phyloP scores from a whole-genome alignment of 192 early-diverging fungal species.

The Allomyces macrogynus region DNA sequence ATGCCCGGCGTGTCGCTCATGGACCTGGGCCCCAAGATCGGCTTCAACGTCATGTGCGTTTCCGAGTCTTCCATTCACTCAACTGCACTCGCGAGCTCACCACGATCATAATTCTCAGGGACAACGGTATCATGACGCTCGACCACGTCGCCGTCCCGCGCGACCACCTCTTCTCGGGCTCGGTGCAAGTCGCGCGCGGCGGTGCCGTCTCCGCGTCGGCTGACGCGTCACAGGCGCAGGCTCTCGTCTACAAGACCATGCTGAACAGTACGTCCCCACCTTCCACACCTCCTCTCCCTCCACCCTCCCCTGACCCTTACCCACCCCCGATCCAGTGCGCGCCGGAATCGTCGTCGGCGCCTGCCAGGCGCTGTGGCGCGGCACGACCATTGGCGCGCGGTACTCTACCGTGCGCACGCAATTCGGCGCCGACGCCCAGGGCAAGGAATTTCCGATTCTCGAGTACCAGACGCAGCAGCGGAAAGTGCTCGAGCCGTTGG shows the following conservation, averaged over 20 bases:
- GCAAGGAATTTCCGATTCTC: slow-evolving; percentile 40
- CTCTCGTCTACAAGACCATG: slow-evolving; percentile 74
- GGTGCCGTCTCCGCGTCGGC: slow-evolving; percentile 55
- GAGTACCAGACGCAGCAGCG: slow-evolving; percentile 65
- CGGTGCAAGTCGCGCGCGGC: slow-evolving; percentile 41
- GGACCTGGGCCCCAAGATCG: slow-evolving; percentile 52
- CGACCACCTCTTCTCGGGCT: slow-evolving; percentile 51
- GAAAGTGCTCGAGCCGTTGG: slow-evolving; percentile 44
- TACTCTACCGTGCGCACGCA: slow-evolving; percentile 54
- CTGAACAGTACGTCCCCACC: slow-evolving; percentile 18
- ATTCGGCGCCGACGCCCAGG: slow-evolving; percentile 19
- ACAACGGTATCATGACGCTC: slow-evolving; percentile 72
- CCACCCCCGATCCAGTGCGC: slow-evolving; percentile 21
- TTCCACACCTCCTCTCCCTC: too few relatives aligned
- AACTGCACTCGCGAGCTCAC: too few relatives aligned
- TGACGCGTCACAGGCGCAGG: slow-evolving; percentile 19
- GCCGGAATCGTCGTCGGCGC: slow-evolving; percentile 47
- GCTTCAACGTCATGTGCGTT: slow-evolving; percentile 11
- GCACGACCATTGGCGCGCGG: slow-evolving; percentile 47
- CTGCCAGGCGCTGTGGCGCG: slow-evolving; percentile 34
- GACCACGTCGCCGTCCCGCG: slow-evolving; percentile 60
- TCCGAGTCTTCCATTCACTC: too few relatives aligned
- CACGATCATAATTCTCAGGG: slow-evolving; percentile 30
- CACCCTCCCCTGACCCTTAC: too few relatives aligned
- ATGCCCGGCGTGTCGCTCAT: slow-evolving; percentile 16